Percentiles rank a stretch among this genome's conserved stretches.
Evolutionary conservation across 1,139 yeast species (phyloP).

Genomic region (Taiozyma sp.): DNA sequence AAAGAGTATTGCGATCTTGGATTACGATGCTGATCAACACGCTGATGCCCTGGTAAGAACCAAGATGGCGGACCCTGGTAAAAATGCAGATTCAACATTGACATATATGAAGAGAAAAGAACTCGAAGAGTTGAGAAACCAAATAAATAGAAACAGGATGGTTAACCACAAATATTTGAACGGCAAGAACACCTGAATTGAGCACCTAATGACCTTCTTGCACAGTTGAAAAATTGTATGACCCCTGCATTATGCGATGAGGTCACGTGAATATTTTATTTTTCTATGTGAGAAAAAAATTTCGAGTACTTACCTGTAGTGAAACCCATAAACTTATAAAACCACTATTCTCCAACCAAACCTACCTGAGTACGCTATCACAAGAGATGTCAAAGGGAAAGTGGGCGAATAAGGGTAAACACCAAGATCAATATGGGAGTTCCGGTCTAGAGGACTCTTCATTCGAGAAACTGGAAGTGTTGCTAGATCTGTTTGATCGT

Average conservation of each 20-base stretch:
- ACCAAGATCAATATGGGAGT: background rate
- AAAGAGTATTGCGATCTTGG: background rate
- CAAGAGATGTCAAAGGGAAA: background rate
- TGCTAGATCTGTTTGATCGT: background rate
- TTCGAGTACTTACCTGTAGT: background rate
- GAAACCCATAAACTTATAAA: background rate
- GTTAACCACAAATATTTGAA: background rate
- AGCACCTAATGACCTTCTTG: background rate
- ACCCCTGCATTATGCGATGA: constrained; percentile 2
- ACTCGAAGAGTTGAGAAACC: background rate
- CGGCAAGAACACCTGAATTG: background rate
- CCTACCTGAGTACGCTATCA: background rate
- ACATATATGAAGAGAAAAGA: background rate
- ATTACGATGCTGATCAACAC: background rate
- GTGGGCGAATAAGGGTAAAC: background rate
- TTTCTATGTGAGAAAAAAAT: background rate
- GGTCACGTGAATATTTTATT: constrained; percentile 1
- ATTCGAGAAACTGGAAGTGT: constrained; percentile 22
- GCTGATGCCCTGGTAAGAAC: background rate
- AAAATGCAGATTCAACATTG: background rate
- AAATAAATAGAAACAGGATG: background rate
- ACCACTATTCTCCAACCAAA: background rate
- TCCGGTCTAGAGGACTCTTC: constrained; percentile 21
- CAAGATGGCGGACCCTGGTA: background rate
- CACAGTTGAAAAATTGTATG: background rate